Percentiles rank a stretch among this genome's conserved stretches.
Evolutionary conservation across 192 early-diverging fungal species (phyloP).

Genomic region (Linnemannia exigua): DNA sequence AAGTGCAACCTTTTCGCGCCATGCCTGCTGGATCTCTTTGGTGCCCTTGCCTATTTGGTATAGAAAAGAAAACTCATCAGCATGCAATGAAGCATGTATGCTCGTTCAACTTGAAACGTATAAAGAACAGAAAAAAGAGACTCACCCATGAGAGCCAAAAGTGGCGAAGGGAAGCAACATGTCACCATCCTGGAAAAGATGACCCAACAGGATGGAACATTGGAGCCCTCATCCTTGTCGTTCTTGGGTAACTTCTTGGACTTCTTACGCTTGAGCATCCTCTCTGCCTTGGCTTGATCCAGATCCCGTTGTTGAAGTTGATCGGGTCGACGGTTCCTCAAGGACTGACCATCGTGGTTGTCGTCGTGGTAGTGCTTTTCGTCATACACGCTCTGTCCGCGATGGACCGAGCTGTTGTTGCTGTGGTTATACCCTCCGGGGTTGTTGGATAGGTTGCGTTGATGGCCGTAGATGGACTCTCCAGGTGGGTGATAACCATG

Average conservation of each 20-base stretch:
- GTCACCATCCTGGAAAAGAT: constrained; percentile 68
- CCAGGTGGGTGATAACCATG: constrained; percentile 22
- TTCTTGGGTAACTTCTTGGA: constrained; percentile 1
- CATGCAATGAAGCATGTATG: neutral
- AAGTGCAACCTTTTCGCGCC: constrained; percentile 93
- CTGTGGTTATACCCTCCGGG: neutral
- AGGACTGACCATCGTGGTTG: constrained; percentile 10
- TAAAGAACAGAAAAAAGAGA: neutral
- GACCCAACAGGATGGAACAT: constrained; percentile 57
- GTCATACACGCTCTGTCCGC: neutral
- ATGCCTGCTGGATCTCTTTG: constrained; percentile 78
- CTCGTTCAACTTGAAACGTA: neutral
- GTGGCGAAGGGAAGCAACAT: constrained; percentile 68
- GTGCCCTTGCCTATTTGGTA: constrained; percentile 25
- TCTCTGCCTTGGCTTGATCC: constrained; percentile 36
- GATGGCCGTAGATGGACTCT: neutral
- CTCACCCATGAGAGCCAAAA: constrained; percentile 55
- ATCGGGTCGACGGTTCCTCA: constrained; percentile 33
- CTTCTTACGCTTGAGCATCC: constrained; percentile 49
- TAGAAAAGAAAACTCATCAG: neutral
- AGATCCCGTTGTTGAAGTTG: constrained; percentile 43
- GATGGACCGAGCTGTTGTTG: constrained; percentile 5
- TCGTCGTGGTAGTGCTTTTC: constrained; percentile 4
- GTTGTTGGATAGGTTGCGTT: neutral
- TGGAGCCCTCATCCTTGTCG: constrained; percentile 11